Conservation (phyloP, 2,329 filamentous ascomycete species). For the Trichoderma sp. region DNA sequence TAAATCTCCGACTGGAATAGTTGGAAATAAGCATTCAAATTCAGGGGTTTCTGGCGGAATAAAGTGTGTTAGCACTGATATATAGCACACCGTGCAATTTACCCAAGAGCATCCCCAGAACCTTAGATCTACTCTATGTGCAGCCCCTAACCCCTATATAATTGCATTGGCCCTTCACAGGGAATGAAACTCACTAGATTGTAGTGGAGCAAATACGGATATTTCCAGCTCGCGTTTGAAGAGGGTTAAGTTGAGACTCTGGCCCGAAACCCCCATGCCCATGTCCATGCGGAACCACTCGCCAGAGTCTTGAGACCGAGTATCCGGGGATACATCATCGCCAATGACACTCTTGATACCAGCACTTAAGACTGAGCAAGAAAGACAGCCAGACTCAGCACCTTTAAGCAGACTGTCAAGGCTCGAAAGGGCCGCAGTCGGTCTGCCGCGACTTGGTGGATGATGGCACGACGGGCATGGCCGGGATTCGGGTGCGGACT, state of each 20-base stretch:
- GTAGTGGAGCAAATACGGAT: slow-evolving; percentile 9
- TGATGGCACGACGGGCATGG: background rate
- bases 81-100: background rate
- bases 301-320: background rate
- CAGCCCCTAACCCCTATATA: background rate
- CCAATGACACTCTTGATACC: background rate
- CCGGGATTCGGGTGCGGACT: slow-evolving; percentile 9
- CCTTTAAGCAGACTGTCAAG: background rate
- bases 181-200: background rate
- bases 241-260: background rate
- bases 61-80: background rate
- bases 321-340: background rate
- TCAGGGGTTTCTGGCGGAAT: background rate
- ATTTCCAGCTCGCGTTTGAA: background rate
- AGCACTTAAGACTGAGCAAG: background rate
- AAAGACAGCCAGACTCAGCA: background rate
- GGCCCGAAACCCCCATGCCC: background rate
- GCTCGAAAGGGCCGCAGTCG: background rate
- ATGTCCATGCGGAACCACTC: slow-evolving; percentile 7
- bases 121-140: too few relatives aligned
- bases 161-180: background rate
- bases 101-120: background rate
- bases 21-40: background rate
- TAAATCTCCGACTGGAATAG: background rate
- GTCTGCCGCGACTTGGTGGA: background rate